Percentiles rank a stretch among this genome's conserved stretches.
These are phyloP conservation scores for Penstemon barbatus DNA, from an alignment of 257 asterid species.

Conservation along the genomic window DNA sequence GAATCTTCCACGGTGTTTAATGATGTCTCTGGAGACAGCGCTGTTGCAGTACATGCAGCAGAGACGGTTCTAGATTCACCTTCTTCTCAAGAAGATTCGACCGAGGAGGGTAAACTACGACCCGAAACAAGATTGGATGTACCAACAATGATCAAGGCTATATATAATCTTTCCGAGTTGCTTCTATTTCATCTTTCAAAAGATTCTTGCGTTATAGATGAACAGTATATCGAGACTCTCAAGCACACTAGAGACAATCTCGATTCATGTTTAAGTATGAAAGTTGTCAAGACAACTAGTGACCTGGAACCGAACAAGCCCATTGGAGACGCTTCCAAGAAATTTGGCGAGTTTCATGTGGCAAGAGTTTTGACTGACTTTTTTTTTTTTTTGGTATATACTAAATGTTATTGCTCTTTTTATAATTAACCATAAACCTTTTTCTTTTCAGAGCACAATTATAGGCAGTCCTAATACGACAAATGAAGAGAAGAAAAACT, in stretches of 20 bases:
- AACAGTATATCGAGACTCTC: constrained; percentile 49
- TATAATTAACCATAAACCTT: background rate
- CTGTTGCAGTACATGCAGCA: constrained; percentile 76
- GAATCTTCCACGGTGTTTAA: background rate
- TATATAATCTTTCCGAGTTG: constrained; percentile 66
- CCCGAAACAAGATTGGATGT: constrained; percentile 49
- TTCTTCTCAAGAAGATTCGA: constrained; percentile 59
- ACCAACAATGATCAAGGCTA: constrained; percentile 48
- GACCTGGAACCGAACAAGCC: constrained; percentile 29
- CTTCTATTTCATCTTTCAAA: constrained; percentile 47
- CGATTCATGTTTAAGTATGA: constrained; percentile 50
- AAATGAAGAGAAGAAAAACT: constrained; percentile 33
- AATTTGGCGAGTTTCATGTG: constrained; percentile 30
- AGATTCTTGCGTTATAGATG: constrained; percentile 45
- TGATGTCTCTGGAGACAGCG: constrained; percentile 51
- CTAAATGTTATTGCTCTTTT: too few relatives aligned
- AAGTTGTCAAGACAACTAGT: constrained; percentile 27
- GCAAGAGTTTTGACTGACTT: too few relatives aligned
- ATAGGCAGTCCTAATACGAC: constrained; percentile 33
- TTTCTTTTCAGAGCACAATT: constrained; percentile 43
- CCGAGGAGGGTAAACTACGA: constrained; percentile 20
- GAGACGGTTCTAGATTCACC: constrained; percentile 80
- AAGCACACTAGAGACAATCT: constrained; percentile 52
- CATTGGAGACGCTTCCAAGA: constrained; percentile 37
- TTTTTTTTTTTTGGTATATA: background rate